These are phyloP conservation scores for Ganoderma meredithae DNA, from an alignment of 1,284 basidiomycete species.

Conservation along the genomic window DNA sequence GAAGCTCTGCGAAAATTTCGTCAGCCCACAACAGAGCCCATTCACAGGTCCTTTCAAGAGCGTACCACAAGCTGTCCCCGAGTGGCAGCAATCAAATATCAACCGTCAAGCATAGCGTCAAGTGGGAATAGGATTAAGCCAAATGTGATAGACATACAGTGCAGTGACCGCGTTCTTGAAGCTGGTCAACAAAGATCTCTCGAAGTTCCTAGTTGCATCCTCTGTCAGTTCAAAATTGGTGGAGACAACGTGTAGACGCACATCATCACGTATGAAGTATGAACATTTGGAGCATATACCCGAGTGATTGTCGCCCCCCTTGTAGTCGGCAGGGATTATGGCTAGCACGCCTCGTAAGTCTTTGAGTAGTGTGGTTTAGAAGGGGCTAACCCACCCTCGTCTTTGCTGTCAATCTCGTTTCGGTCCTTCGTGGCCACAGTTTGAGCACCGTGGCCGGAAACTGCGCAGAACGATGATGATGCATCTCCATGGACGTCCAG, in stretches of 20 bases:
- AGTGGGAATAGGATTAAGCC: background rate
- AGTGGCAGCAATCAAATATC: background rate
- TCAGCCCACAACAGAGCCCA: background rate
- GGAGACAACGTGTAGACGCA: background rate
- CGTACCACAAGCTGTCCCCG: background rate
- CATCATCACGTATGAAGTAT: background rate
- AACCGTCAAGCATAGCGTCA: background rate
- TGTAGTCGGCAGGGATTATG: background rate
- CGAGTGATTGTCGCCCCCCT: too few relatives aligned
- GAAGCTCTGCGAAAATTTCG: background rate
- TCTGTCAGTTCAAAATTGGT: background rate
- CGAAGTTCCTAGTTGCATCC: background rate
- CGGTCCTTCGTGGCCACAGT: constrained; percentile 13
- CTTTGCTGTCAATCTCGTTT: constrained; percentile 32
- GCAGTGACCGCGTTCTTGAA: background rate
- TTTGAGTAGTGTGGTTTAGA: background rate
- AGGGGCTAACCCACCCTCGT: constrained; percentile 31
- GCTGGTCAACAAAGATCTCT: background rate
- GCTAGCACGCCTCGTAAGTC: background rate
- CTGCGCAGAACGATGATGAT: too few relatives aligned
- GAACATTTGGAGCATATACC: background rate
- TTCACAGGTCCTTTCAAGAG: background rate
- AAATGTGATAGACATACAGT: background rate
- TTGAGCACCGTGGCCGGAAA: constrained; percentile 38
- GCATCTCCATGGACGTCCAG: too few relatives aligned